Percentiles rank a stretch among this genome's conserved stretches.
phyloP scores from a whole-genome alignment of 495 filamentous ascomycete genomes.

The Penicillium verhagenii region DNA sequence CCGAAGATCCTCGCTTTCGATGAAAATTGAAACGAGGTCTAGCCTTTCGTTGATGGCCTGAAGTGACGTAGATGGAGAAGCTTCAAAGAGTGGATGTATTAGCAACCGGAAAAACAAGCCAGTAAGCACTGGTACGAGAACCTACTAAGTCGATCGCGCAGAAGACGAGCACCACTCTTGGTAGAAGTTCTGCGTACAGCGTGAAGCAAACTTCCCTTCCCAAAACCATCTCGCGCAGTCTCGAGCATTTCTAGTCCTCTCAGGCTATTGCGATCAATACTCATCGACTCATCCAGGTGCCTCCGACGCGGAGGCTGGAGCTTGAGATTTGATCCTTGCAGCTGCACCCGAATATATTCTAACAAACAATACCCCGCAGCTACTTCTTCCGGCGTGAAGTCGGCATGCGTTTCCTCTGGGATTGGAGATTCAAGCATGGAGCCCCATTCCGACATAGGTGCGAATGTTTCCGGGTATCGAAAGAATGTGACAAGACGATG shows the following conservation, averaged over 20 bases:
- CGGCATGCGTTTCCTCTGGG: slow-evolving; percentile 30
- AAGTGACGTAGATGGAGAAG: slow-evolving; percentile 81
- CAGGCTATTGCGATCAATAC: slow-evolving; percentile 87
- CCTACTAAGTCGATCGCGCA: slow-evolving; percentile 79
- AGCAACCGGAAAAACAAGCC: slow-evolving; percentile 4
- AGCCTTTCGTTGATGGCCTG: slow-evolving; percentile 75
- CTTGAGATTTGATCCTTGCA: slow-evolving; percentile 78
- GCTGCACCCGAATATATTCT: slow-evolving; percentile 74
- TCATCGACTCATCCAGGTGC: slow-evolving; percentile 73
- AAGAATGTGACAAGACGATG: slow-evolving; percentile 49
- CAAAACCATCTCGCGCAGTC: slow-evolving; percentile 71
- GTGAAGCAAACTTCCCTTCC: slow-evolving; percentile 83
- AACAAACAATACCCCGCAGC: slow-evolving; percentile 73
- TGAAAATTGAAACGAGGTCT: slow-evolving; percentile 75
- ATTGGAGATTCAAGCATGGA: slow-evolving; percentile 71
- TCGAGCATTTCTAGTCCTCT: slow-evolving; percentile 83
- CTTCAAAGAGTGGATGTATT: slow-evolving; percentile 35
- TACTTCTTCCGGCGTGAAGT: slow-evolving; percentile 49
- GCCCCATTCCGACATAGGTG: slow-evolving; percentile 62
- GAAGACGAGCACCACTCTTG: slow-evolving; percentile 80
- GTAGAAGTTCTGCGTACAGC: slow-evolving; percentile 86
- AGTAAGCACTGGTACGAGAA: background rate
- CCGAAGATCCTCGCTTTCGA: slow-evolving; percentile 59
- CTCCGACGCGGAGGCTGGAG: slow-evolving; percentile 78
- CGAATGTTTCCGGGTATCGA: slow-evolving; percentile 27